phyloP scores from a whole-genome alignment of 208 protist species.

The Naegleria gruberi region DNA sequence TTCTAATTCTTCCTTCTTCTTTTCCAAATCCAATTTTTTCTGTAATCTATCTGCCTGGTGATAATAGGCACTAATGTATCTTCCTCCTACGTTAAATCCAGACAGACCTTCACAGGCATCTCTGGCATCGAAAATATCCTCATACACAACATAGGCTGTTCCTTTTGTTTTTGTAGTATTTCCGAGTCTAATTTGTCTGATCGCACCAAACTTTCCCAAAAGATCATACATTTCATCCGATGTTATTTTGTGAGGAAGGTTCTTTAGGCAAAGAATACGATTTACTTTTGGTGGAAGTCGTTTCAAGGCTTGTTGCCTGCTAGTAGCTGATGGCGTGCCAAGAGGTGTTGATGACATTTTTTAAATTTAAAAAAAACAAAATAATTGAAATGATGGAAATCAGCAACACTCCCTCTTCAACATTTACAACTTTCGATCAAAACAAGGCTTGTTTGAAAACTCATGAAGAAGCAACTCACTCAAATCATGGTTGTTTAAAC shows the following conservation, averaged over 20 bases:
- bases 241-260: conserved; percentile 77
- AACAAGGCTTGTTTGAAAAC: no score
- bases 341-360: neutral
- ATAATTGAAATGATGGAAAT: no score
- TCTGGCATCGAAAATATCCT: conserved; percentile 84
- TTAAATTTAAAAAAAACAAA: no score
- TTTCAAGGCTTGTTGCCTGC: neutral
- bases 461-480: no score
- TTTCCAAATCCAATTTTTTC: conserved; percentile 31
- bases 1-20: conserved; percentile 30
- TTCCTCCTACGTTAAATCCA: conserved; percentile 68
- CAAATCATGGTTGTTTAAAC: no score
- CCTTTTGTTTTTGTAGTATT: conserved; percentile 59
- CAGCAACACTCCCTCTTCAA: neutral
- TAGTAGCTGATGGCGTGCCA: neutral
- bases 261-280: conserved; percentile 63
- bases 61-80: conserved; percentile 52
- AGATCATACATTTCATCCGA: conserved; percentile 75
- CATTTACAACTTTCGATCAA: neutral
- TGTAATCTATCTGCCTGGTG: conserved; percentile 26
- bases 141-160: conserved; percentile 81
- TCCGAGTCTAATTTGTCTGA: conserved; percentile 71
- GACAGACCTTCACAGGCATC: conserved; percentile 70
- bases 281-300: conserved; percentile 68
- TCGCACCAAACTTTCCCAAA: conserved; percentile 77